Percentiles rank a stretch among this genome's conserved stretches.
These are phyloP conservation scores for Rubia peregrina DNA, from an alignment of 305 asterid genomes.

Conservation along the genomic window DNA sequence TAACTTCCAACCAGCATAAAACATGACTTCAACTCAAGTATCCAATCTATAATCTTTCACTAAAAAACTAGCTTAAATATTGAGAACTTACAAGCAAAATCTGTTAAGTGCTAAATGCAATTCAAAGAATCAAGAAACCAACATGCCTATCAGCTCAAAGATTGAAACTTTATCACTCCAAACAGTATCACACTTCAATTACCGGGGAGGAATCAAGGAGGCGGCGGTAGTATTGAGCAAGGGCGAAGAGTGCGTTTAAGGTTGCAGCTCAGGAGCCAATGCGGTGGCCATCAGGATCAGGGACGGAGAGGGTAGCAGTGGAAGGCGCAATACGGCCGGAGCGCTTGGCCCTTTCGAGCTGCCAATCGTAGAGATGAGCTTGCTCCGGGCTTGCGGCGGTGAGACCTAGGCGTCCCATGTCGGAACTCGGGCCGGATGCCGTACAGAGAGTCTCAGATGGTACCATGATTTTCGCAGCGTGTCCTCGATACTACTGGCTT, in stretches of 20 bases:
- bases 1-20: neutral
- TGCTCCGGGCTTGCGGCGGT: conserved; percentile 98
- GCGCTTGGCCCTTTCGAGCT: conserved; percentile 77
- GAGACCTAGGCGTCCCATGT: conserved; percentile 91
- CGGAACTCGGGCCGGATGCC: conserved; percentile 72
- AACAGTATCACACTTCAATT: neutral
- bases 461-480: conserved; percentile 85
- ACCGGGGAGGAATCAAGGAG: conserved; percentile 20
- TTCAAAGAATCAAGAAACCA: neutral
- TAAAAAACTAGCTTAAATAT: neutral
- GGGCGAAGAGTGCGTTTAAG: conserved; percentile 66
- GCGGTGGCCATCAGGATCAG: conserved; percentile 88
- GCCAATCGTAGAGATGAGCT: conserved; percentile 83
- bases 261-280: conserved; percentile 99
- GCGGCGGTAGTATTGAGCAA: conserved; percentile 40
- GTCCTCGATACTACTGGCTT: conserved; percentile 44
- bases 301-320: conserved; percentile 78
- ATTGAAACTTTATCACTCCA: neutral
- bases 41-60: neutral
- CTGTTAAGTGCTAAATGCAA: neutral
- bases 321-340: conserved; percentile 75
- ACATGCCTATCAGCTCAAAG: too few relatives aligned
- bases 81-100: neutral
- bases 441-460: conserved; percentile 75
- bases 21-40: neutral